Conservation (phyloP, 2,329 filamentous ascomycete genomes). For the Emergomyces africanus region DNA sequence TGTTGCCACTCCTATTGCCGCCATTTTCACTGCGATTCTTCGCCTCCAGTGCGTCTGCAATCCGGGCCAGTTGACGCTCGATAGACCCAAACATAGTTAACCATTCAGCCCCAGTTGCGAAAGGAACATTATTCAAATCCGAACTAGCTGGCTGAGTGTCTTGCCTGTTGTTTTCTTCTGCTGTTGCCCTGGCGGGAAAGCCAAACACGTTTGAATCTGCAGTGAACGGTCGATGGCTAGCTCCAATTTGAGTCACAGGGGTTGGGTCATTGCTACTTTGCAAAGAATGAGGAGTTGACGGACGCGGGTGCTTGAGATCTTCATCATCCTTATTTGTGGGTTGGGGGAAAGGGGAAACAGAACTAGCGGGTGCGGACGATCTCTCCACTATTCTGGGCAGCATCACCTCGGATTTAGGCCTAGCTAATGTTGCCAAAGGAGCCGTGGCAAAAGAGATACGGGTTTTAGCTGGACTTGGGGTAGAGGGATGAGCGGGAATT, state of each 20-base stretch:
- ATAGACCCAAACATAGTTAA: background rate
- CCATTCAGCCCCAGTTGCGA: background rate
- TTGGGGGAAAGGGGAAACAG: background rate
- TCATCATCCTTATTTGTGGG: background rate
- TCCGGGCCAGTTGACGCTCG: background rate
- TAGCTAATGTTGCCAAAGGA: background rate
- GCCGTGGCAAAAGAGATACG: background rate
- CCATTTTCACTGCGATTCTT: background rate
- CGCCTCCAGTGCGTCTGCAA: background rate
- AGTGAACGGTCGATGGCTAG: background rate
- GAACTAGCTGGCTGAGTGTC: background rate
- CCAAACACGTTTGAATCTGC: background rate
- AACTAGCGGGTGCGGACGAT: background rate
- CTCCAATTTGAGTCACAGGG: background rate
- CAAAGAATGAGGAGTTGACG: background rate
- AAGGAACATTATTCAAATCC: background rate
- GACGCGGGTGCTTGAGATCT: background rate
- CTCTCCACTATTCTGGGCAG: background rate
- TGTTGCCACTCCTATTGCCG: background rate
- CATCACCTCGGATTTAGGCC: background rate
- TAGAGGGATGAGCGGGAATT: background rate
- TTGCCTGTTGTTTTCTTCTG: background rate
- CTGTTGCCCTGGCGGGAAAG: background rate
- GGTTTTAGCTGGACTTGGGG: background rate
- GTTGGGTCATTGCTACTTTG: background rate